Conservation (phyloP, 176 grass and related monocot genomes). For the Ananas comosus region DNA sequence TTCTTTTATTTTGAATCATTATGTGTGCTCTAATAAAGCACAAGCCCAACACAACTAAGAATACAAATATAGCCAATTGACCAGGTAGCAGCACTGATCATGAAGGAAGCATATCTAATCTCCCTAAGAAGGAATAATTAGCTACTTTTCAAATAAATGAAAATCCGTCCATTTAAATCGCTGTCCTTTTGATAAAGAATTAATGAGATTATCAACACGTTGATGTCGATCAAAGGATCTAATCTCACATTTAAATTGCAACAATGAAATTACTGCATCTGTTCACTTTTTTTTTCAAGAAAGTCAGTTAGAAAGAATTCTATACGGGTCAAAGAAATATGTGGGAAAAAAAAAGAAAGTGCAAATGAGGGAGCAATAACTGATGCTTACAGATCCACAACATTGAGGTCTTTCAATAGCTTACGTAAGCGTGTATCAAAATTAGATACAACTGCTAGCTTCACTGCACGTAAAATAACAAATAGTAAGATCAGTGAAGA, state of each 20-base stretch:
- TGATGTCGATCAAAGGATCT: neutral
- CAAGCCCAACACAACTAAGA: neutral
- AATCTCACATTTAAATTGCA: neutral
- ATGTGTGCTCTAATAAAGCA: neutral
- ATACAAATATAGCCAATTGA: no score
- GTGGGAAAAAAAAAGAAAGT: neutral
- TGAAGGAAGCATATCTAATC: no score
- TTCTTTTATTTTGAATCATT: neutral
- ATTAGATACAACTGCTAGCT: constrained; percentile 85
- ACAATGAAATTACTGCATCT: neutral
- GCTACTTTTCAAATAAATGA: no score
- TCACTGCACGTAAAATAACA: constrained; percentile 57
- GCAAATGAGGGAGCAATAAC: neutral
- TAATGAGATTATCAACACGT: neutral
- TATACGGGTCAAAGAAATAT: neutral
- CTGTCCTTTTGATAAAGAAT: neutral
- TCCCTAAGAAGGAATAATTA: no score
- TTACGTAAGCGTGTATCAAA: constrained; percentile 74
- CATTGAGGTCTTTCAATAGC: constrained; percentile 61
- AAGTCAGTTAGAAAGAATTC: neutral
- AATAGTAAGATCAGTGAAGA: constrained; percentile 1
- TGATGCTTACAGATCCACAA: constrained; percentile 58
- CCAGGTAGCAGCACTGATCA: no score
- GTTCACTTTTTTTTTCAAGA: neutral
- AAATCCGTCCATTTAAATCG: no score